phyloP scores from a whole-genome alignment of 306 rosid species.

The Rosa chinensis region DNA sequence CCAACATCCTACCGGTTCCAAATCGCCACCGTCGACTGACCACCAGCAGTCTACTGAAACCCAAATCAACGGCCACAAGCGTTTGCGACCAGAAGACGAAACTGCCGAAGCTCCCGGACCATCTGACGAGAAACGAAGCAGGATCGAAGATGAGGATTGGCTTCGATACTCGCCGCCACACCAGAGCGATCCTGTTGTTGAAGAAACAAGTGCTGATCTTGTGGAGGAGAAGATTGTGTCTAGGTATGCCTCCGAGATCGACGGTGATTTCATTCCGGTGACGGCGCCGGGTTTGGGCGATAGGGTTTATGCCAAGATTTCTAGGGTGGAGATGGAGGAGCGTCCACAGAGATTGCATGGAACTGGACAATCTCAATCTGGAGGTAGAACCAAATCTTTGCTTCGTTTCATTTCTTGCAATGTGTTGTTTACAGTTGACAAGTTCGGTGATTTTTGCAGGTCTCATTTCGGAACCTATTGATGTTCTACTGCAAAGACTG shows the following conservation, averaged over 20 bases:
- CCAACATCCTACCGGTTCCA: conserved; percentile 3
- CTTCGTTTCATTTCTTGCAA: background rate
- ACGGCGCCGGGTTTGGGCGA: conserved; percentile 78
- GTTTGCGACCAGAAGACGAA: conserved; percentile 41
- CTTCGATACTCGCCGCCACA: conserved; percentile 57
- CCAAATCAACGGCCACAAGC: conserved; percentile 50
- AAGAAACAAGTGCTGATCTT: conserved; percentile 23
- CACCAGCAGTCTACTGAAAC: conserved; percentile 24
- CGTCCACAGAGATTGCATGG: conserved; percentile 38
- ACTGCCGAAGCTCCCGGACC: conserved; percentile 19
- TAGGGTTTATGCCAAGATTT: conserved; percentile 78
- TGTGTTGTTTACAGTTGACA: background rate
- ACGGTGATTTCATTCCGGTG: conserved; percentile 75
- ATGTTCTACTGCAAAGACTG: conserved; percentile 57
- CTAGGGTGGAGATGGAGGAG: conserved; percentile 46
- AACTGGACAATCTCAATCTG: conserved; percentile 34
- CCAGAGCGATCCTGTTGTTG: conserved; percentile 20
- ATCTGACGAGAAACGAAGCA: conserved; percentile 54
- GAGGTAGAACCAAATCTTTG: conserved; percentile 42
- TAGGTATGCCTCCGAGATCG: conserved; percentile 75
- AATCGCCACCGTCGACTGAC: conserved; percentile 20
- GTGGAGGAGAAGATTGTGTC: conserved; percentile 58
- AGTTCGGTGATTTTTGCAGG: conserved; percentile 41
- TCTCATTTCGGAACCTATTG: conserved; percentile 60
- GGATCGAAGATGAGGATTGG: conserved; percentile 56